These are phyloP conservation scores for Rosa chinensis DNA, from an alignment of 306 rosid species.

Conservation along the genomic window DNA sequence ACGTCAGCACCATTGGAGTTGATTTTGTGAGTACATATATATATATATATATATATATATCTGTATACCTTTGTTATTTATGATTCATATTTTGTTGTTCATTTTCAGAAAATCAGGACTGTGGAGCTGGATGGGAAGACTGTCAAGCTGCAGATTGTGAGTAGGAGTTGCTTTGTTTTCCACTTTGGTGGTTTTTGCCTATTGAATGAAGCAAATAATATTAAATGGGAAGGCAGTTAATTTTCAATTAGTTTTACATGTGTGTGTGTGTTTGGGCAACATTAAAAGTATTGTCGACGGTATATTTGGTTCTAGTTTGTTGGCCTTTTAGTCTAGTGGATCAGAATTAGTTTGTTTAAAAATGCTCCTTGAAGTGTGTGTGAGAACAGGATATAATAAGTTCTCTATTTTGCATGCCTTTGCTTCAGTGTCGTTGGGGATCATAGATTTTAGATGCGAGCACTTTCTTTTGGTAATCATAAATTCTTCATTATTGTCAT, in stretches of 20 bases:
- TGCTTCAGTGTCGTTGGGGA: too few relatives aligned
- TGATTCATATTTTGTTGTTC: background rate
- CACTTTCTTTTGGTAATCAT: background rate
- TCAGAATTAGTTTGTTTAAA: too few relatives aligned
- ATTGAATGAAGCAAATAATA: background rate
- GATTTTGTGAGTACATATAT: slow-evolving; percentile 62
- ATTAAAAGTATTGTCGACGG: background rate
- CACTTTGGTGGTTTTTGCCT: background rate
- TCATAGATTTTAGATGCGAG: too few relatives aligned
- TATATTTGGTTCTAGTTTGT: background rate
- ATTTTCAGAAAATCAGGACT: slow-evolving; percentile 87
- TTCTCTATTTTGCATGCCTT: too few relatives aligned
- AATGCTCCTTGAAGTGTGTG: background rate
- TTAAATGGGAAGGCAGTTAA: background rate
- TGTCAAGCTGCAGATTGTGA: slow-evolving; percentile 94
- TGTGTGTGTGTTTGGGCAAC: background rate
- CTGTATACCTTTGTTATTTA: background rate
- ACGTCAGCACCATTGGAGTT: slow-evolving; percentile 94
- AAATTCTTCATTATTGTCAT: background rate
- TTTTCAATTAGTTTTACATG: background rate
- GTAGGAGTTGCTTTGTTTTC: slow-evolving; percentile 17
- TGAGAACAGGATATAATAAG: too few relatives aligned
- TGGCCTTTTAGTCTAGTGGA: too few relatives aligned
- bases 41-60: background rate
- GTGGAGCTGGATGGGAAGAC: slow-evolving; percentile 90